phyloP scores from a whole-genome alignment of 2,329 filamentous ascomycete genomes.

The Fusarium chuoi region DNA sequence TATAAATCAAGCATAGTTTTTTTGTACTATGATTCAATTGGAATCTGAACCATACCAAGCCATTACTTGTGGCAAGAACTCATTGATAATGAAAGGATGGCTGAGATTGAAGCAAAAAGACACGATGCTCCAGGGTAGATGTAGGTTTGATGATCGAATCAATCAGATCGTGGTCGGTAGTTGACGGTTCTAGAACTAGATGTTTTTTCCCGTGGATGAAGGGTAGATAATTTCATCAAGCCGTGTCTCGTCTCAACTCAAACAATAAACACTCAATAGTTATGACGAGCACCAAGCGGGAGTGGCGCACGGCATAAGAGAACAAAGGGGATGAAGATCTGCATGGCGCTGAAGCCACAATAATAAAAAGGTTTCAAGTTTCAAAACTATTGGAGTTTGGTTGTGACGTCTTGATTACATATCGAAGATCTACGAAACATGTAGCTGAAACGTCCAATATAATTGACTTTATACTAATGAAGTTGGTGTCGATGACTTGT shows the following conservation, averaged over 20 bases:
- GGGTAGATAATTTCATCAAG: neutral
- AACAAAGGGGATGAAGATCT: constrained; percentile 7
- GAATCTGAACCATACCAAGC: neutral
- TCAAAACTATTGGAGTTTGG: neutral
- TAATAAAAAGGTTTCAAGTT: neutral
- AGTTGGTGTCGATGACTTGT: neutral
- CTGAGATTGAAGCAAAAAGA: neutral
- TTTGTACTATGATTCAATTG: neutral
- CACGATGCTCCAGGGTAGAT: constrained; percentile 3
- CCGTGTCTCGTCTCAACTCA: constrained; percentile 24
- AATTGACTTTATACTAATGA: neutral
- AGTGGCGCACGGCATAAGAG: constrained; percentile 15
- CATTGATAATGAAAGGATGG: neutral
- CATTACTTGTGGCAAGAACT: neutral
- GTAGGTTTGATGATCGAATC: neutral
- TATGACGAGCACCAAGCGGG: constrained; percentile 8
- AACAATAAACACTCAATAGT: constrained; percentile 5
- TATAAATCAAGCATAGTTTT: neutral
- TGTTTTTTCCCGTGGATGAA: neutral
- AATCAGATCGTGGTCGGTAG: neutral
- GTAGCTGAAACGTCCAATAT: neutral
- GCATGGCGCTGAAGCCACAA: constrained; percentile 20
- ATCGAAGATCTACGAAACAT: neutral
- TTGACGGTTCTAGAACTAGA: neutral
- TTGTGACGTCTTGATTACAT: neutral